Percentiles rank a stretch among this genome's conserved stretches.
phyloP scores from a whole-genome alignment of 805 yeast genomes.

The Hanseniaspora lachancei region DNA sequence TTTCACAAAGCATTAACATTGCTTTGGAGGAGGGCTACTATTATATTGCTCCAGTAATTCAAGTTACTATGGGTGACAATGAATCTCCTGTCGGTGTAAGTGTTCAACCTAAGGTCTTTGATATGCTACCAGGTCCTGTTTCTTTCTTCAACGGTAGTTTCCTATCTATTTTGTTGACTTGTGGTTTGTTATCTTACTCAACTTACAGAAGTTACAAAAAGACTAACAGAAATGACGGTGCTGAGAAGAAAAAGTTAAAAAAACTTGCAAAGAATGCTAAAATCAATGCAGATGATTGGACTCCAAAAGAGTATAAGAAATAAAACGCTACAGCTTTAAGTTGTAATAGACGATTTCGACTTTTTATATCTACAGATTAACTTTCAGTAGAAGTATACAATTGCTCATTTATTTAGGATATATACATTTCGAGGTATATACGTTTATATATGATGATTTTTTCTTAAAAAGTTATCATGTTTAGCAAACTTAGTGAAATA shows the following conservation, averaged over 20 bases:
- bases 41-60: slow-evolving; percentile 46
- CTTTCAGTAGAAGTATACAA: too few relatives aligned
- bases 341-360: too few relatives aligned
- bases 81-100: slow-evolving; percentile 37
- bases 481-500: slow-evolving; percentile 15
- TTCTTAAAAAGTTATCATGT: background rate
- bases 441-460: too few relatives aligned
- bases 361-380: too few relatives aligned
- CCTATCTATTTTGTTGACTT: slow-evolving; percentile 44
- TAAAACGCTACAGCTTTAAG: background rate
- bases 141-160: slow-evolving; percentile 64
- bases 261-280: slow-evolving; percentile 14
- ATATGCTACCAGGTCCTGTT: slow-evolving; percentile 50
- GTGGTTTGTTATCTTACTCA: slow-evolving; percentile 37
- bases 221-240: background rate
- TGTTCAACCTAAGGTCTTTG: slow-evolving; percentile 43
- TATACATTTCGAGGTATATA: too few relatives aligned
- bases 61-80: slow-evolving; percentile 28
- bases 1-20: slow-evolving; percentile 49
- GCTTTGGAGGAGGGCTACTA: slow-evolving; percentile 46
- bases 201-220: slow-evolving; percentile 32
- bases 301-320: slow-evolving; percentile 16
- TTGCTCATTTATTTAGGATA: too few relatives aligned
- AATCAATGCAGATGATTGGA: slow-evolving; percentile 20
- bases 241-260: slow-evolving; percentile 27